Evolutionary conservation across 345 rosid genomes (phyloP), one percentile per base, ranked within the genome.

Genomic region (Citrus trifoliata): DNA sequence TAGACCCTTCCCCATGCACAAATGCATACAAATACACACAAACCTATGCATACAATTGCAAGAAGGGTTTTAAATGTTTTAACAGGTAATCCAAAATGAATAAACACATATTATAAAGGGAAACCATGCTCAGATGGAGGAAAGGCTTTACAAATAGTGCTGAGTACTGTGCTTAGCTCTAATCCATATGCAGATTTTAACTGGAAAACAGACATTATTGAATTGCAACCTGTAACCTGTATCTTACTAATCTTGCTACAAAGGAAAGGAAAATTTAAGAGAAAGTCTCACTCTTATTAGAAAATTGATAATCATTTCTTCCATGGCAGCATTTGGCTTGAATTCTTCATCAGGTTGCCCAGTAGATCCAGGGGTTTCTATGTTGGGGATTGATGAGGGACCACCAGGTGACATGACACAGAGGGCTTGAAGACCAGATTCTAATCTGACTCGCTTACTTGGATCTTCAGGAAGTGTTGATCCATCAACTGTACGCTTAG

Each of bases 321-420:
- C 99, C 99, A 96, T 96, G 68, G 99, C 99, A 74, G 98, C 99
- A 90, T 96, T 96, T 60, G 98, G 98, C 85, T 96, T 96, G 81
- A 94, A 96, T 83, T 96, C 99, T 83, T 96, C 99, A 81, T 96
- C 99, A 74, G 98, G 95, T 86, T 93, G 99, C 80, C 93, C 88
- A 84, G 93, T 89, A 81, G 98, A 86, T 78, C 99, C 99, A n/a
- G 98, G 95, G 82, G 98, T 90, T 86, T 94, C 99, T 67, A 94
- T 85, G 62, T 92, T 93, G 53, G 98, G 90, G 67, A 94, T 94
- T 55, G 98, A 91, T 67, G 98, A 88, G 40, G 95, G 84, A 85
- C 91, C 95, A 67, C 98, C 98, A 78, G 98, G 98, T 66, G 99
- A 96, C 98, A 94, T 92, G 83, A 90, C 95, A 84, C 94, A 87